Percentiles rank a stretch among this genome's conserved stretches.
Evolutionary conservation across 2,329 filamentous ascomycete species (phyloP).

Genomic region (Penicillium rolfsii): DNA sequence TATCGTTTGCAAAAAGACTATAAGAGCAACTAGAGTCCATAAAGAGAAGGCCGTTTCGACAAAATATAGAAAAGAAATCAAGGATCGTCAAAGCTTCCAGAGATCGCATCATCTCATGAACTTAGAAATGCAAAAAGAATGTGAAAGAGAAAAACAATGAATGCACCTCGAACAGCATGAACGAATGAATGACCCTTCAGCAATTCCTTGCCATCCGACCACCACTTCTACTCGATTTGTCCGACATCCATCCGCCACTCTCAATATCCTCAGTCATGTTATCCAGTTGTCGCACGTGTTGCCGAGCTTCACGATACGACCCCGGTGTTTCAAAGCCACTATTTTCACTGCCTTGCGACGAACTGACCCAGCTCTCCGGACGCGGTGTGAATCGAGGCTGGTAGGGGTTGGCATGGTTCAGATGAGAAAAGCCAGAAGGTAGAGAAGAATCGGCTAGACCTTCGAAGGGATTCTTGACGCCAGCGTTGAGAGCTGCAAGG

Average conservation of each 20-base stretch:
- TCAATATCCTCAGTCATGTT: slow-evolving; percentile 40
- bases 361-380: slow-evolving; percentile 37
- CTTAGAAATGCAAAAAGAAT: background rate
- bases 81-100: background rate
- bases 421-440: slow-evolving; percentile 28
- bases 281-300: slow-evolving; percentile 35
- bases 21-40: slow-evolving; percentile 5
- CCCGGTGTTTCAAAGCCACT: slow-evolving; percentile 31
- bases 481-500: slow-evolving; percentile 44
- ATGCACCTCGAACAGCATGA: background rate
- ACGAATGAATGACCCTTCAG: slow-evolving; percentile 7
- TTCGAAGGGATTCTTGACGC: slow-evolving; percentile 37
- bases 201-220: slow-evolving; percentile 16
- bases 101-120: background rate
- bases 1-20: slow-evolving; percentile 12
- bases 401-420: slow-evolving; percentile 20
- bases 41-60: background rate
- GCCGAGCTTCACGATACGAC: slow-evolving; percentile 25
- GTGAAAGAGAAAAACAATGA: background rate
- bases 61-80: background rate
- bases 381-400: slow-evolving; percentile 22
- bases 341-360: slow-evolving; percentile 33
- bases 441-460: slow-evolving; percentile 30
- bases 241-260: slow-evolving; percentile 37
- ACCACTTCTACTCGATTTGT: slow-evolving; percentile 28